Evolutionary conservation across 2,329 filamentous ascomycete species (phyloP).

Genomic region (Sporothrix variecibatus): DNA sequence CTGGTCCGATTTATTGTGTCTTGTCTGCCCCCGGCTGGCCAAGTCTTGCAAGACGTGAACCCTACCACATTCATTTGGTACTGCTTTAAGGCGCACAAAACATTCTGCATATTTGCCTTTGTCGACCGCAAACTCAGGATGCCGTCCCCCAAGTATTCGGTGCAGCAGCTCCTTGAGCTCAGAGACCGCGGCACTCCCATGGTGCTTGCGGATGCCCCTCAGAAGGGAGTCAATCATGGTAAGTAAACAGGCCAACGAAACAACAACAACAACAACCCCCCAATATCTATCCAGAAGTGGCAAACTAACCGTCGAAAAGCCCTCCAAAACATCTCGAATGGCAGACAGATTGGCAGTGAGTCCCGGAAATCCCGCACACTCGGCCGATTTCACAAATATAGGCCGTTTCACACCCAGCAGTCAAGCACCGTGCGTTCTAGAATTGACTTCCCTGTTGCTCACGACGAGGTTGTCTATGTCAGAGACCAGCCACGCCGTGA

Average conservation of each 20-base stretch:
- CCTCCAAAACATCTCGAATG: neutral
- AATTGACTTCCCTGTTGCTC: conserved; percentile 40
- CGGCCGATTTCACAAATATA: conserved; percentile 26
- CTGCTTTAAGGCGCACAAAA: conserved; percentile 23
- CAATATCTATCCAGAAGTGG: neutral
- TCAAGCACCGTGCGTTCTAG: conserved; percentile 28
- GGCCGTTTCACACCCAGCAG: conserved; percentile 15
- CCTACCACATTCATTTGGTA: conserved; percentile 24
- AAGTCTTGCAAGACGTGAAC: neutral
- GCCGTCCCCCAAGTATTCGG: conserved; percentile 29
- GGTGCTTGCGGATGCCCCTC: conserved; percentile 21
- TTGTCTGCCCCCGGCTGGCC: conserved; percentile 25
- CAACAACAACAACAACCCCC: neutral
- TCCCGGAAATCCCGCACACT: conserved; percentile 26
- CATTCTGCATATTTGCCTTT: conserved; percentile 30
- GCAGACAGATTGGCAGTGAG: conserved; percentile 11
- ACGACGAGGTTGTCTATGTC: conserved; percentile 38
- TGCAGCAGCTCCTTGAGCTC: conserved; percentile 31
- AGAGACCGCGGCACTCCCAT: conserved; percentile 20
- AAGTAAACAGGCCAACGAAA: neutral
- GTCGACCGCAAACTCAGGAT: conserved; percentile 25
- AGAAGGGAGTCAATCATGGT: conserved; percentile 28
- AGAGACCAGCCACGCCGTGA: conserved; percentile 33
- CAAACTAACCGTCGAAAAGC: neutral
- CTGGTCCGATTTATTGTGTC: conserved; percentile 30